Evolutionary conservation across 2,329 filamentous ascomycete species (phyloP).

Genomic region (Fusarium lyarnte): DNA sequence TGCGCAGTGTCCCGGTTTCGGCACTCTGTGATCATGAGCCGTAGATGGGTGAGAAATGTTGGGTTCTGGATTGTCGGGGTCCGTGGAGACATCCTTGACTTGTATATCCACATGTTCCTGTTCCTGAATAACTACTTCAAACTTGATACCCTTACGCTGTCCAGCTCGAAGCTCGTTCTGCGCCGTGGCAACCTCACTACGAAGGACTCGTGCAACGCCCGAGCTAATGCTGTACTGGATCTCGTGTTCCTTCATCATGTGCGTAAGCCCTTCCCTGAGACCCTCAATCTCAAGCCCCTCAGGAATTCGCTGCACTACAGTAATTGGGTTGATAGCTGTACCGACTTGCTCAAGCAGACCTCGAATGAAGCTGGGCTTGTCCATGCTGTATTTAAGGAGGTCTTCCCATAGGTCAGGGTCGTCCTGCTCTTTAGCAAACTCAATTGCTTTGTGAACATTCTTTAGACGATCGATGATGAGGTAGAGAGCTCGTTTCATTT

Average conservation of each 20-base stretch:
- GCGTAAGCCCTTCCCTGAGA: constrained; percentile 84
- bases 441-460: constrained; percentile 91
- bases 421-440: constrained; percentile 92
- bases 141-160: constrained; percentile 87
- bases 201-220: constrained; percentile 85
- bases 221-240: constrained; percentile 92
- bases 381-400: constrained; percentile 94
- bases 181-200: constrained; percentile 85
- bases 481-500: constrained; percentile 89
- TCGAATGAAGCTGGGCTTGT: constrained; percentile 94
- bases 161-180: constrained; percentile 84
- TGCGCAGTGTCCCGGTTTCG: constrained; percentile 67
- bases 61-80: constrained; percentile 37
- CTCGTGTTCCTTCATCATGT: constrained; percentile 95
- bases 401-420: constrained; percentile 96
- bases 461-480: constrained; percentile 94
- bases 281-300: constrained; percentile 94
- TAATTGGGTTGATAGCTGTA: constrained; percentile 91
- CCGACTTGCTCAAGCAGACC: constrained; percentile 93
- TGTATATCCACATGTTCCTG: constrained; percentile 56
- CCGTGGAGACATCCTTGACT: constrained; percentile 51
- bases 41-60: constrained; percentile 24
- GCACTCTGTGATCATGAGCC: constrained; percentile 45
- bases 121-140: constrained; percentile 71
- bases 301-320: constrained; percentile 88